Base-by-base conservation (phyloP, 352 stramenopile species). In the Vaucheria bursata region DNA sequence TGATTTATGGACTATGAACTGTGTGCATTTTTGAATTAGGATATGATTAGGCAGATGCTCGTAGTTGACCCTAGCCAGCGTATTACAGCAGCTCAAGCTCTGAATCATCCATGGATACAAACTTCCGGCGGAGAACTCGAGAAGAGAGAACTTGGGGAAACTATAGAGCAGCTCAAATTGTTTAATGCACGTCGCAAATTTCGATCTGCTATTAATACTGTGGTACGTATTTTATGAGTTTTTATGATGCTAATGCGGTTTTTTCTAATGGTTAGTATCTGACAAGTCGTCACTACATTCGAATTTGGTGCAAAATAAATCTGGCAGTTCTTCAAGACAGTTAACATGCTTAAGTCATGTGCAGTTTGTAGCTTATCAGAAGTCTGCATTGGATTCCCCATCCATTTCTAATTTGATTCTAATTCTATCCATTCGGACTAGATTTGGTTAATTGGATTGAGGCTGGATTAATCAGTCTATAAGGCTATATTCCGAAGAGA, bases 61-160 rank as follows among this genome's bases (percentile, higher is more conserved):
- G 33, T 29, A 69, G 59, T 38, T 6, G 34, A 69, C 29, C 6
- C 34, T 29, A 69, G 59, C 59, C 6, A 69, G 59, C 59, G 29
- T 29, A 34, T 69, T 18, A 96, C 88, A 25, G 92, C 92, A 5
- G 81, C 89, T 71, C 35, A 89, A 67, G 87, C 77, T 32, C 40
- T 82, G 71, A 32, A 71, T 32, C 77, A 82, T 59, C 77, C 77
- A 0, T 82, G 75, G 75, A 67, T 82, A 29, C 36, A 73, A n/a
- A 59, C 68, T 12, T 45, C 72, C 29, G 77, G 40, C 25, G 29
- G 25, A 33, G 77, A 82, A 35, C 59, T 80, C 7, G 66, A 71
- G 35, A 73, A 72, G 69, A 64, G 37, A 1, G 65, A 82, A 36
- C 71, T 82, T 7, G 71, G 69, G 0, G 64, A 71, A 31, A 82